These are phyloP conservation scores for Annulohypoxylon nitens DNA, from an alignment of 495 filamentous ascomycete species.

Conservation along the genomic window DNA sequence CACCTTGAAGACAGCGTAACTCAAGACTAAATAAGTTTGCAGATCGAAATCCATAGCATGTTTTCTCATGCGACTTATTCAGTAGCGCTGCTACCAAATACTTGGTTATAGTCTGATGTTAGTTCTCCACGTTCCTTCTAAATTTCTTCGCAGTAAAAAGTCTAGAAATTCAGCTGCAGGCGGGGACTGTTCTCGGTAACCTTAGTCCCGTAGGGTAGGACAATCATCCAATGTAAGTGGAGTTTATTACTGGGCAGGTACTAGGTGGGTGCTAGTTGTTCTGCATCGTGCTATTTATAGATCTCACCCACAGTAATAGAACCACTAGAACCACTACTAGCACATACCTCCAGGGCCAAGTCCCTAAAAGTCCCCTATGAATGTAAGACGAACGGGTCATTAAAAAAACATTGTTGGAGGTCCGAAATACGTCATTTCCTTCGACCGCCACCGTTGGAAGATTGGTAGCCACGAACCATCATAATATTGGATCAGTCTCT, in stretches of 20 bases:
- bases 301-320: conserved; percentile 15
- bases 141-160: background rate
- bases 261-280: conserved; percentile 11
- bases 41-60: conserved; percentile 11
- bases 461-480: background rate
- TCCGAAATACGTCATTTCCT: conserved; percentile 33
- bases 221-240: conserved; percentile 28
- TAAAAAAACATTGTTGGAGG: background rate
- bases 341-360: background rate
- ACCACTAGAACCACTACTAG: background rate
- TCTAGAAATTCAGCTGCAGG: conserved; percentile 23
- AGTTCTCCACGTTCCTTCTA: background rate
- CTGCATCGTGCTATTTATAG: conserved; percentile 43
- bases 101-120: background rate
- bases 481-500: conserved; percentile 1
- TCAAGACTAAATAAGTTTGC: background rate
- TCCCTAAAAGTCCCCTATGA: too few relatives aligned
- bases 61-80: conserved; percentile 31
- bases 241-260: conserved; percentile 8
- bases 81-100: conserved; percentile 4
- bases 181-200: conserved; percentile 17
- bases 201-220: conserved; percentile 22
- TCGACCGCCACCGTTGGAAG: background rate
- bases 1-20: conserved; percentile 3
- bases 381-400: conserved; percentile 1